Conservation (phyloP, 1,284 basidiomycete genomes). For the Ceratobasidium sp. region DNA sequence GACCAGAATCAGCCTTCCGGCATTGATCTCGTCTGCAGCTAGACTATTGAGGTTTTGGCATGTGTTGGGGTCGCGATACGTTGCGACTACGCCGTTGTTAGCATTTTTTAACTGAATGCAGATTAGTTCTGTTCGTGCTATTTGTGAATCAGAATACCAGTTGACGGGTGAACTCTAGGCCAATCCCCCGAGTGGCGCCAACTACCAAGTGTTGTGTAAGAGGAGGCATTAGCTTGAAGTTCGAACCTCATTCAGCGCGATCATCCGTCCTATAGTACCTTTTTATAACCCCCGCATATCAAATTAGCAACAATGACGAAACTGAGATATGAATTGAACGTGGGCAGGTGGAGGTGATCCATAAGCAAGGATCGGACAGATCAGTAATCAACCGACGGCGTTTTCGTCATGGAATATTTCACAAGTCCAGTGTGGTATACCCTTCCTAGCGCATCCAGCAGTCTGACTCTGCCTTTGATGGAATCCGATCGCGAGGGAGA, state of each 20-base stretch:
- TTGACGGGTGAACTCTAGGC: constrained; percentile 16
- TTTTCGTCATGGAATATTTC: too few species aligned
- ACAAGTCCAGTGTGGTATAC: too few species aligned
- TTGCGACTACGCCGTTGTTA: constrained; percentile 2
- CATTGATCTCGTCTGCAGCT: neutral
- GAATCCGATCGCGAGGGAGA: too few species aligned
- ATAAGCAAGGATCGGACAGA: too few species aligned
- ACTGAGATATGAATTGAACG: too few species aligned
- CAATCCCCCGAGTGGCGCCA: constrained; percentile 30
- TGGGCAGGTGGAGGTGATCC: too few species aligned
- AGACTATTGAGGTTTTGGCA: constrained; percentile 46
- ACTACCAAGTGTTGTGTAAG: constrained; percentile 5
- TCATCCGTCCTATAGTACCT: too few species aligned
- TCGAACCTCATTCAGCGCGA: neutral
- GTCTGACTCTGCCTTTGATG: too few species aligned
- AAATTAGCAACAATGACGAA: too few species aligned
- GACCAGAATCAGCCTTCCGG: neutral
- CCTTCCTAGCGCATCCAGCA: too few species aligned
- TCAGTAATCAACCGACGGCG: too few species aligned
- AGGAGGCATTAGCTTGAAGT: neutral
- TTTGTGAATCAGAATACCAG: neutral
- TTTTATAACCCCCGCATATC: too few species aligned
- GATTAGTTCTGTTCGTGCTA: neutral
- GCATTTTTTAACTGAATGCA: neutral
- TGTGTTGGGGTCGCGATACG: constrained; percentile 24